Conservation (phyloP, 2,329 filamentous ascomycete genomes). For the Nannizzia gypsea region DNA sequence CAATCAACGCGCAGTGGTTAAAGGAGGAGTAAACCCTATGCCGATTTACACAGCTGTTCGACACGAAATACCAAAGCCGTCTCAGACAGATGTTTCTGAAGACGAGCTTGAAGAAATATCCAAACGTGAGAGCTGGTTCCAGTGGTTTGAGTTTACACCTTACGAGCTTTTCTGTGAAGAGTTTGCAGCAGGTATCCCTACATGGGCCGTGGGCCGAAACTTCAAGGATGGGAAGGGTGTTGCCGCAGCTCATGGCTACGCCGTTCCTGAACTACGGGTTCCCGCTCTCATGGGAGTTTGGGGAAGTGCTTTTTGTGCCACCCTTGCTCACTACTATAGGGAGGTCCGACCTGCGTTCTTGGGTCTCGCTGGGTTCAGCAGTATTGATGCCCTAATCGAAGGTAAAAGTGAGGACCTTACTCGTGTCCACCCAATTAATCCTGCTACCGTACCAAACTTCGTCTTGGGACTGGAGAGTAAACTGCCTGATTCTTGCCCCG, state of each 20-base stretch:
- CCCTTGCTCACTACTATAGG: constrained; percentile 87
- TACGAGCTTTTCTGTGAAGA: constrained; percentile 96
- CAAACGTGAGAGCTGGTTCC: constrained; percentile 70
- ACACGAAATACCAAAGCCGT: constrained; percentile 68
- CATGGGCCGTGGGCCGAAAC: constrained; percentile 77
- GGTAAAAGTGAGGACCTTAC: constrained; percentile 72
- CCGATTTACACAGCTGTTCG: constrained; percentile 94
- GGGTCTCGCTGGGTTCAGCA: constrained; percentile 59
- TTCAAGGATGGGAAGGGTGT: constrained; percentile 65
- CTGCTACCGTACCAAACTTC: constrained; percentile 82
- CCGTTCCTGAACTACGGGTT: constrained; percentile 72
- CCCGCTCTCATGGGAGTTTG: constrained; percentile 87
- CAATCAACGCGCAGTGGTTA: constrained; percentile 64
- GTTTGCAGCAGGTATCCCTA: constrained; percentile 80
- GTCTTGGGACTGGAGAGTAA: constrained; percentile 66
- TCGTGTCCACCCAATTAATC: constrained; percentile 90
- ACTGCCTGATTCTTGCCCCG: constrained; percentile 65
- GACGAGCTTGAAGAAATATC: constrained; percentile 37
- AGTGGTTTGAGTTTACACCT: constrained; percentile 93
- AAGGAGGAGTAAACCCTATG: constrained; percentile 68
- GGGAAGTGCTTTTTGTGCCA: constrained; percentile 92
- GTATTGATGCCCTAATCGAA: constrained; percentile 71
- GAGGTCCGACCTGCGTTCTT: constrained; percentile 76
- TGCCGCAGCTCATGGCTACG: constrained; percentile 50
- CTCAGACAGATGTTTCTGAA: constrained; percentile 37